Evolutionary conservation across 495 filamentous ascomycete genomes (phyloP).

Genomic region (Lophiostoma macrostomum): DNA sequence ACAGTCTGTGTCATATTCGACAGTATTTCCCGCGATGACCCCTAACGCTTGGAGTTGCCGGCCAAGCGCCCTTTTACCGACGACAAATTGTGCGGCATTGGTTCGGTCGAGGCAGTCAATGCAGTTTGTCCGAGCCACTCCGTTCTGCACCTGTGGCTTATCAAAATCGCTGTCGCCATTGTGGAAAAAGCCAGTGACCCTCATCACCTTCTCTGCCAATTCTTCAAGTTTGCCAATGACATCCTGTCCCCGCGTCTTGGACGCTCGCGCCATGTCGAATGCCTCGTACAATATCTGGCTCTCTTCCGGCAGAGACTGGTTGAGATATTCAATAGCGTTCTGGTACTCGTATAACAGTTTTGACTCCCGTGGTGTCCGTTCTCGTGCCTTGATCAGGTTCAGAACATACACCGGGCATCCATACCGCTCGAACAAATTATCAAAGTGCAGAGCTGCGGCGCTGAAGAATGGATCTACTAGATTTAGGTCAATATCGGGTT

Average conservation of each 20-base stretch:
- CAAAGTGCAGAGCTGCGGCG: conserved; percentile 94
- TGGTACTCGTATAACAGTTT: conserved; percentile 86
- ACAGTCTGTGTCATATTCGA: conserved; percentile 93
- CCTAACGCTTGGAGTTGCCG: conserved; percentile 91
- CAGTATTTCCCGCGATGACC: conserved; percentile 70
- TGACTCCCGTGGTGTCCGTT: conserved; percentile 88
- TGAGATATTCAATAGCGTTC: conserved; percentile 85
- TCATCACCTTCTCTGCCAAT: conserved; percentile 82
- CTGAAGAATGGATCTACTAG: conserved; percentile 93
- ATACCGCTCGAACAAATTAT: conserved; percentile 91
- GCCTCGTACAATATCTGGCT: conserved; percentile 89
- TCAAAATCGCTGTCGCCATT: conserved; percentile 71
- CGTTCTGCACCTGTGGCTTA: conserved; percentile 75
- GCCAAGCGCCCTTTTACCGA: conserved; percentile 91
- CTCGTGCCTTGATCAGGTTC: conserved; percentile 89
- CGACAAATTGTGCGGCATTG: conserved; percentile 96
- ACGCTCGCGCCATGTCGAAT: conserved; percentile 96
- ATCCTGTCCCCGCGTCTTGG: conserved; percentile 91
- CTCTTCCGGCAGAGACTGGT: conserved; percentile 81
- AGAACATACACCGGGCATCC: conserved; percentile 86
- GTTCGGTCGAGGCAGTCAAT: conserved; percentile 97
- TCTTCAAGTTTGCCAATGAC: conserved; percentile 87
- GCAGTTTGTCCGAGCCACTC: conserved; percentile 91
- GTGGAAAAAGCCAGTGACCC: conserved; percentile 87
- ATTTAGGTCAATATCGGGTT: conserved; percentile 92